Base-by-base conservation (phyloP, 495 filamentous ascomycete species). In the Penicillium ucsense region DNA sequence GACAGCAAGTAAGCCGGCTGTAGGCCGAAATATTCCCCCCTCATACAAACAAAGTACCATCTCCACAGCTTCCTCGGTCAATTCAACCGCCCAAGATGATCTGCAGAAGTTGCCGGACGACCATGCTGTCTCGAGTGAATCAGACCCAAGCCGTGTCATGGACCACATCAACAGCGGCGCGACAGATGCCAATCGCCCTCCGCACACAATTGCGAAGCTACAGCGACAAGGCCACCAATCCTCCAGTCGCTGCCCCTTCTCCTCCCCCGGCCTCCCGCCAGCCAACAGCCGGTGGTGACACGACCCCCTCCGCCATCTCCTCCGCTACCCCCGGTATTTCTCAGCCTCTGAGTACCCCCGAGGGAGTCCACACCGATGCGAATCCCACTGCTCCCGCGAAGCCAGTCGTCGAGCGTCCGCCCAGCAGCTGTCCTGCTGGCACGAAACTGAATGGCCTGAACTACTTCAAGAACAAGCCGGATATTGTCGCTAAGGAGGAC, bases 401-500 rank as follows among this genome's bases (percentile, higher is more conserved):
- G 45, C 43, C 63, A 6, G 47, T 47, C 6, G 36, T 54, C 2
- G 48, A 59, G 43, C 67, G 63, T 11, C 50, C 60, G 35, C 54
- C 56, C 4, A 81, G 77, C 43, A 79, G 66, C 38, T 83, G 82
- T 41, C 65, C 74, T 1, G 80, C 81, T 3, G 92, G 92, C 12
- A 89, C 86, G 3, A 67, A 75, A 33, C 60, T 98, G 45, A 80
- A 72, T 31, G 88, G 89, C 5, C 74, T 98, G 50, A 94, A 89
- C 64, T 95, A 92, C 70, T 71, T 94, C 58, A 96, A 95, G 72
- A 75, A 75, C 35, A 82, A 88, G 59, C 81, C 81, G 0, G 77
- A 81, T 47, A 64, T 81, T 4, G 54, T 94, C 8, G 92, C 92
- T 31, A 70, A 81, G 56, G 77, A 84, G 45, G 92, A 98, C 62